These are phyloP conservation scores for Carnegiea gigantea DNA, from an alignment of 179 eudicot species.

Conservation along the genomic window DNA sequence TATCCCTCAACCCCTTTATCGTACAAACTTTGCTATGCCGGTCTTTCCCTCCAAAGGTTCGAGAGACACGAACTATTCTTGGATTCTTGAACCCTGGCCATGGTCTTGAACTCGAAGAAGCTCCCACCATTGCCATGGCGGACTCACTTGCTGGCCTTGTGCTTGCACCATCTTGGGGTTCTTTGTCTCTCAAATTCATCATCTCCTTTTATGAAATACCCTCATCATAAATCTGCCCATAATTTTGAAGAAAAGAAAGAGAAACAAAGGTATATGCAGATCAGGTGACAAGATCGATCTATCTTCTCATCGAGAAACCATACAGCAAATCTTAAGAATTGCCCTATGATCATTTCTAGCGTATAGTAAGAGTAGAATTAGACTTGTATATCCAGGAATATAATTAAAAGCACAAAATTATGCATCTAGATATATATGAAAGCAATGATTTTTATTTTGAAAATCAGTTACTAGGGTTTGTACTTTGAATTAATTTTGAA, in stretches of 20 bases:
- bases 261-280: too few relatives aligned
- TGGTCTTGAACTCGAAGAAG: slow-evolving; percentile 43
- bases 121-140: slow-evolving; percentile 16
- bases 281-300: neutral
- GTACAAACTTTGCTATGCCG: slow-evolving; percentile 95
- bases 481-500: neutral
- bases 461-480: slow-evolving; percentile 20
- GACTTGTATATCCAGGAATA: too few relatives aligned
- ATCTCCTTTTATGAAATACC: slow-evolving; percentile 36
- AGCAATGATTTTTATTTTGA: neutral
- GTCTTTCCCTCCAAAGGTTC: slow-evolving; percentile 88
- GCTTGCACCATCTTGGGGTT: slow-evolving; percentile 27
- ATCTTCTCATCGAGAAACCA: neutral
- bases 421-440: neutral
- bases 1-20: slow-evolving; percentile 76
- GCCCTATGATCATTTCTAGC: neutral
- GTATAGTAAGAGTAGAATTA: too few relatives aligned
- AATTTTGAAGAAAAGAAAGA: neutral
- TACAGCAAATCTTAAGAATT: neutral
- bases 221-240: slow-evolving; percentile 18
- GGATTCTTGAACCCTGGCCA: slow-evolving; percentile 74
- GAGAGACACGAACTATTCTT: slow-evolving; percentile 75
- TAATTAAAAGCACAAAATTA: neutral
- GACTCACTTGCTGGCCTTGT: slow-evolving; percentile 39
- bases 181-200: slow-evolving; percentile 47